Base-by-base conservation (phyloP, 2,329 filamentous ascomycete species). In the Aureobasidium mangrovei region DNA sequence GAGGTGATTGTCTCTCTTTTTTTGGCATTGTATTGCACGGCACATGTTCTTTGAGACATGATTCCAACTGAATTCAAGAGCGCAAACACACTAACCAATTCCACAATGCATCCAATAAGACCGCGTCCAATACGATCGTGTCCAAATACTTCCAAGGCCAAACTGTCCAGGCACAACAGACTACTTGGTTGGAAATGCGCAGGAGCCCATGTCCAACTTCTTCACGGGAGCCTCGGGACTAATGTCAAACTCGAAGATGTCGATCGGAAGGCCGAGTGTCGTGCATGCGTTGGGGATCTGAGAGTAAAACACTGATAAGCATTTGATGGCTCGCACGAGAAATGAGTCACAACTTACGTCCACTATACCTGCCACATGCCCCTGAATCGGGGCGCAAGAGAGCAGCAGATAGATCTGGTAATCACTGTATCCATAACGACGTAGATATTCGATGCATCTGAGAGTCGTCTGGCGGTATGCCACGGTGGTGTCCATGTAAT, bases 211-310 rank as follows among this genome's bases (percentile, higher is more conserved):
- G 65, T 90, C 82, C 55, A 75, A 68, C 72, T 82, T 81, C 65
- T 79, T 73, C 2, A 78, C 80, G 5, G 77, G 75, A 4, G 74
- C 75, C 54, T 77, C 77, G 0, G 89, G 88, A 44, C 82, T 80
- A 61, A 95, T 91, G 66, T 95, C 90, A 69, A 96, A 95, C 65
- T 93, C 88, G 63, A 96, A 96, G 52, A 96, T 94, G 70, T 95
- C 91, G 77, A 95, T 88, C 1, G 91, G 91, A 53, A 95, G 67
- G 0, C 89, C 90, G 56, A 95, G 74, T 0, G 91, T 95, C 3
- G 90, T 95, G 65, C 91, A 95, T 0, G 86, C 88, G 66, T 95
- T 95, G 0, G 90, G 90, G 46, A 95, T 88, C 49, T 52, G 12
- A 18, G 18, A 18, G 18, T 18, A 18, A 18, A 18, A 18, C 18